Percentiles rank a stretch among this genome's conserved stretches.
Evolutionary conservation across 169 alveolate species (phyloP).

Genomic region (Cryptosporidium tyzzeri): DNA sequence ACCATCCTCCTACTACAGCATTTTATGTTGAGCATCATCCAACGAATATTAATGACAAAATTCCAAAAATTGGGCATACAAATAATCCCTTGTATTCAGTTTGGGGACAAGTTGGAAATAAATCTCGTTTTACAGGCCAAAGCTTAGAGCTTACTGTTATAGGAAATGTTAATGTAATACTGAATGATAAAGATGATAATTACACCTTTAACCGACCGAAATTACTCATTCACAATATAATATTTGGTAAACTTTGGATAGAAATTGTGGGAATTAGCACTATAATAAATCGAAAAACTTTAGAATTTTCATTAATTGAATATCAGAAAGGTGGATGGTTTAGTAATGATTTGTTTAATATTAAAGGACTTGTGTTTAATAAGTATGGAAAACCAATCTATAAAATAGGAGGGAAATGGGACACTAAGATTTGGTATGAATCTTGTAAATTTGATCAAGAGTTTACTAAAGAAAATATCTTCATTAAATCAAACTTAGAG

Average conservation of each 20-base stretch:
- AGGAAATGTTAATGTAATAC: conserved; percentile 50
- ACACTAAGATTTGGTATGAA: conserved; percentile 66
- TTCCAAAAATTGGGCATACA: conserved; percentile 67
- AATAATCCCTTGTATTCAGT: conserved; percentile 43
- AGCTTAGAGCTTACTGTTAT: conserved; percentile 52
- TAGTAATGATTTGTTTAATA: conserved; percentile 60
- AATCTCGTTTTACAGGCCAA: conserved; percentile 69
- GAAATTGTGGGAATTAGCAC: conserved; percentile 80
- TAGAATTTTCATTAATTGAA: conserved; percentile 54
- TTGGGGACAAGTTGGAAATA: conserved; percentile 72
- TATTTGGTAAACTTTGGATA: conserved; percentile 91
- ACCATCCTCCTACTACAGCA: conserved; percentile 96
- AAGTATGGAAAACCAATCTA: conserved; percentile 38
- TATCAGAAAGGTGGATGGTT: conserved; percentile 74
- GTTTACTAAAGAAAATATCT: not conserved
- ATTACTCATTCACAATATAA: conserved; percentile 88
- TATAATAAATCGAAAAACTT: conserved; percentile 46
- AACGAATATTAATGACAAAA: not conserved
- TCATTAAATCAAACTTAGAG: conserved; percentile 4
- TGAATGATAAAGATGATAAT: conserved; percentile 79
- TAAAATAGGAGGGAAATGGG: conserved; percentile 75
- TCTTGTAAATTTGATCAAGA: not conserved
- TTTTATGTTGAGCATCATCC: conserved; percentile 83
- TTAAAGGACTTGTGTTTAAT: conserved; percentile 46
- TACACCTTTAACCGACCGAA: conserved; percentile 87